Evolutionary conservation across 768 basidiomycete genomes (phyloP).

Genomic region (Lactifluus echinatus): DNA sequence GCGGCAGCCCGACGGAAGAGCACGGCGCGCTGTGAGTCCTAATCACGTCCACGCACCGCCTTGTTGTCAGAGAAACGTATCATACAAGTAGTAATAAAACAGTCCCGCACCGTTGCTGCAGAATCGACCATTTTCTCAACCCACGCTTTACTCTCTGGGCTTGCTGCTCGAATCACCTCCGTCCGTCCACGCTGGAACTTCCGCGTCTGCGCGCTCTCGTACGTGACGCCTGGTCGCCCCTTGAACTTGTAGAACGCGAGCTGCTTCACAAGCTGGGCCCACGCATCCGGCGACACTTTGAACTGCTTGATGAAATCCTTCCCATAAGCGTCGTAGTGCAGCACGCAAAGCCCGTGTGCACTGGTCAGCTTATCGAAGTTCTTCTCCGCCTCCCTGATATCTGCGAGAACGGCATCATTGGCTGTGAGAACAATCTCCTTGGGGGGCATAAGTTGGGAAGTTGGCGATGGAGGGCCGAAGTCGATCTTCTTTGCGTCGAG

Average conservation of each 20-base stretch:
- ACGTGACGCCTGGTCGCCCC: constrained; percentile 67
- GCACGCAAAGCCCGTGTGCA: constrained; percentile 56
- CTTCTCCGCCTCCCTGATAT: constrained; percentile 50
- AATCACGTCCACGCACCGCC: neutral
- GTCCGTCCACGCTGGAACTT: constrained; percentile 88
- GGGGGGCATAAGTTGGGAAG: constrained; percentile 31
- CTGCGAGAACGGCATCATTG: constrained; percentile 40
- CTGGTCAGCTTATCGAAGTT: constrained; percentile 71
- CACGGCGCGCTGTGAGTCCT: constrained; percentile 49
- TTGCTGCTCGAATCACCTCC: constrained; percentile 87
- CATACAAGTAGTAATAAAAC: neutral
- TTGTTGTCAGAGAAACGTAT: neutral
- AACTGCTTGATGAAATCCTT: constrained; percentile 76
- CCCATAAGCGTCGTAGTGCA: constrained; percentile 50
- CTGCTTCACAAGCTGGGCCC: constrained; percentile 93
- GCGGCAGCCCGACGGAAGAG: constrained; percentile 69
- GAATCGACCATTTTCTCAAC: constrained; percentile 80
- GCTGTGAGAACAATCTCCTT: constrained; percentile 65
- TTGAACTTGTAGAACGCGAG: constrained; percentile 88
- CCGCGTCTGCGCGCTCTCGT: constrained; percentile 92
- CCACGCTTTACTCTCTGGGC: constrained; percentile 76
- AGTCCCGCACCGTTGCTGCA: constrained; percentile 34
- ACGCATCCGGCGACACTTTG: constrained; percentile 86
- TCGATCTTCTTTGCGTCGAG: constrained; percentile 67
- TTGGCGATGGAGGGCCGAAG: constrained; percentile 42